A percentile compares a stretch with the other conserved stretches of the same genome.
Evolutionary conservation across 1,139 yeast species (phyloP).

Genomic region (Fermentozyma sake): DNA sequence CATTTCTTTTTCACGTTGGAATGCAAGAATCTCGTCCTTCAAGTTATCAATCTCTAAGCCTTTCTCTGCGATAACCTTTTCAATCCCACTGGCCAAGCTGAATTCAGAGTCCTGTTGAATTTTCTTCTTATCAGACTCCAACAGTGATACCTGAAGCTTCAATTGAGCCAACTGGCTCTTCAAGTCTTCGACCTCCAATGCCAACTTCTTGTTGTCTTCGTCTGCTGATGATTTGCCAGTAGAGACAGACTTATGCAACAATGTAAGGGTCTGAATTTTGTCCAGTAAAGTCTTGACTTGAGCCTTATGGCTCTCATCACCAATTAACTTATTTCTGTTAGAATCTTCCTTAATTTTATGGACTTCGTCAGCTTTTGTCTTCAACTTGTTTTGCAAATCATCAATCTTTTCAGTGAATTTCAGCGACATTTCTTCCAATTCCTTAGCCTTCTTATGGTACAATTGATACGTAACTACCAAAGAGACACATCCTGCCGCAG

Average conservation of each 20-base stretch:
- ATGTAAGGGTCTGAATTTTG: conserved; percentile 2
- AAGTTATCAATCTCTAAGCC: conserved; percentile 18
- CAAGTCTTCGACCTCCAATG: conserved; percentile 6
- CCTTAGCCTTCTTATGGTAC: conserved; percentile 21
- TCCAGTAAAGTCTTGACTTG: conserved; percentile 7
- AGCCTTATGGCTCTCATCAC: conserved; percentile 7
- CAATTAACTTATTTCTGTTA: conserved; percentile 3
- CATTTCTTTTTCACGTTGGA: conserved; percentile 1
- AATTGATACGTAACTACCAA: conserved; percentile 22
- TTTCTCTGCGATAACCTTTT: conserved; percentile 23
- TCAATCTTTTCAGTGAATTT: conserved; percentile 13
- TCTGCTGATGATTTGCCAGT: no score
- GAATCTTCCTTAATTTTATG: conserved; percentile 6
- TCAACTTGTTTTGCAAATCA: conserved; percentile 9
- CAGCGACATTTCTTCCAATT: conserved; percentile 13
- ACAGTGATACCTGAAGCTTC: conserved; percentile 3
- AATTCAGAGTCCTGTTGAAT: conserved; percentile 21
- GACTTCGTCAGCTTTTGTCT: conserved; percentile 10
- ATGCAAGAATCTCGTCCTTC: conserved; percentile 5
- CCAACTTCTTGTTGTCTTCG: no score
- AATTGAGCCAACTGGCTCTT: conserved; percentile 4
- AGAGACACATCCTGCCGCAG: conserved; percentile 23
- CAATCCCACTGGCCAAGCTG: conserved; percentile 27
- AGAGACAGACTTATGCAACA: conserved; percentile 1
- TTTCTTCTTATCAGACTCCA: conserved; percentile 10